phyloP scores from a whole-genome alignment of 768 basidiomycete genomes.

The Trametes punicea region DNA sequence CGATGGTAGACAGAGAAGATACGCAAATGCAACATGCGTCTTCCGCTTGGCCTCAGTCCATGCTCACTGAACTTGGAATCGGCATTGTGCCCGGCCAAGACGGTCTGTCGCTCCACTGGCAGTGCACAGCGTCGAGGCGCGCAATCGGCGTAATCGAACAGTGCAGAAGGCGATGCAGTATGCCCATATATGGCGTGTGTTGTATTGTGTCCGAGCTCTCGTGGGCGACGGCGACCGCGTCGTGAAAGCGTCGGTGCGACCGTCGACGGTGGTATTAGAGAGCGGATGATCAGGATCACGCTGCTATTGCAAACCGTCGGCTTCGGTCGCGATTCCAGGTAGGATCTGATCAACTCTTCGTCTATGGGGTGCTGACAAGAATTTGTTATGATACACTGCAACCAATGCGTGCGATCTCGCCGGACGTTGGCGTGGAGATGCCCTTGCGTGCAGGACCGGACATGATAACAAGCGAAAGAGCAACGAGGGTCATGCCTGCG shows the following conservation, averaged over 20 bases:
- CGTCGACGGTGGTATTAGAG: background rate
- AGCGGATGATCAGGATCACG: background rate
- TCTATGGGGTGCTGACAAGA: no score
- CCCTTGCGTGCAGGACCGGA: background rate
- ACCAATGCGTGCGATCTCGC: background rate
- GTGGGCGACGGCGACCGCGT: background rate
- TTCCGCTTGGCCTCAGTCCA: background rate
- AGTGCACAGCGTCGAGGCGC: conserved; percentile 7
- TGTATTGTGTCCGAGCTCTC: background rate
- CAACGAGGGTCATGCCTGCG: background rate
- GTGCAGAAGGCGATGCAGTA: conserved; percentile 6
- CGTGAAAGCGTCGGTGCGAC: background rate
- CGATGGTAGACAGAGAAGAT: background rate
- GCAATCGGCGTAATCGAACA: conserved; percentile 6
- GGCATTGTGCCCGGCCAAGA: no score
- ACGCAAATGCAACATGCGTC: background rate
- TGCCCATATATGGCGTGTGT: background rate
- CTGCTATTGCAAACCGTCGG: background rate
- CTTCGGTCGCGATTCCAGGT: background rate
- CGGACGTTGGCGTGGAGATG: background rate
- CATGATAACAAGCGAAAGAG: background rate
- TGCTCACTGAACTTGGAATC: no score
- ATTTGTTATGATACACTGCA: conserved; percentile 2
- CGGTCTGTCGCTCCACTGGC: no score
- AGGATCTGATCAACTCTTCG: no score